phyloP scores from a whole-genome alignment of 768 basidiomycete genomes.

The Phanerochaete sordida region DNA sequence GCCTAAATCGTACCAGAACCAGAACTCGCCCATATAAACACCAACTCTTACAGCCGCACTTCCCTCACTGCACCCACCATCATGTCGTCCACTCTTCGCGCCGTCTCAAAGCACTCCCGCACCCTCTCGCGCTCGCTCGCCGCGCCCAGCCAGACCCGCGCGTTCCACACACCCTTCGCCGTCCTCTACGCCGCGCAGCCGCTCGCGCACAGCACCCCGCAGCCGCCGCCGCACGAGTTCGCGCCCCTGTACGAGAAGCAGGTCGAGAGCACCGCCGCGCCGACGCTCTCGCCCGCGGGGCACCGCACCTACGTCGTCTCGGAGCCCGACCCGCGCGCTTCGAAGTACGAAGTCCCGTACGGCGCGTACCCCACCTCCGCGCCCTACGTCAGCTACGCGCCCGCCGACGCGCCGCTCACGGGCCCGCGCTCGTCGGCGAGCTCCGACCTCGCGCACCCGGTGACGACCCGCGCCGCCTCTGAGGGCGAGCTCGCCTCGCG shows the following conservation, averaged over 20 bases:
- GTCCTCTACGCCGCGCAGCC: conserved; percentile 40
- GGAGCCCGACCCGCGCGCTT: conserved; percentile 60
- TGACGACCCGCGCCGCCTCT: conserved; percentile 39
- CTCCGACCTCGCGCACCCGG: conserved; percentile 38
- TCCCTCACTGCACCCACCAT: conserved; percentile 10
- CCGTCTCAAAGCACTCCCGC: conserved; percentile 26
- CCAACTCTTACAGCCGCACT: not conserved
- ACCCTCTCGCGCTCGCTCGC: conserved; percentile 23
- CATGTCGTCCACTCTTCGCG: conserved; percentile 30
- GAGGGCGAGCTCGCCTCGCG: conserved; percentile 37
- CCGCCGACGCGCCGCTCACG: conserved; percentile 37
- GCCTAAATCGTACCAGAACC: not conserved
- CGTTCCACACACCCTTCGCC: conserved; percentile 66
- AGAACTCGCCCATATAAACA: not conserved
- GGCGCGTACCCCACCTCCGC: conserved; percentile 47
- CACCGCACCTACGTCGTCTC: conserved; percentile 71
- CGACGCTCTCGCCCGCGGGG: conserved; percentile 39
- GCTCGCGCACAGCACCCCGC: conserved; percentile 12
- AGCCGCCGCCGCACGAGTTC: not conserved
- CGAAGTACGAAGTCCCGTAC: conserved; percentile 65
- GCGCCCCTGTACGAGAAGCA: conserved; percentile 61
- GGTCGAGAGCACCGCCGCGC: conserved; percentile 47
- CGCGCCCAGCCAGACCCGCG: conserved; percentile 32
- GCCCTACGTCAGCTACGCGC: conserved; percentile 38
- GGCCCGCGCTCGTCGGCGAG: conserved; percentile 39